Evolutionary conservation across 2,329 filamentous ascomycete species (phyloP).

Genomic region (Coniella vitis): DNA sequence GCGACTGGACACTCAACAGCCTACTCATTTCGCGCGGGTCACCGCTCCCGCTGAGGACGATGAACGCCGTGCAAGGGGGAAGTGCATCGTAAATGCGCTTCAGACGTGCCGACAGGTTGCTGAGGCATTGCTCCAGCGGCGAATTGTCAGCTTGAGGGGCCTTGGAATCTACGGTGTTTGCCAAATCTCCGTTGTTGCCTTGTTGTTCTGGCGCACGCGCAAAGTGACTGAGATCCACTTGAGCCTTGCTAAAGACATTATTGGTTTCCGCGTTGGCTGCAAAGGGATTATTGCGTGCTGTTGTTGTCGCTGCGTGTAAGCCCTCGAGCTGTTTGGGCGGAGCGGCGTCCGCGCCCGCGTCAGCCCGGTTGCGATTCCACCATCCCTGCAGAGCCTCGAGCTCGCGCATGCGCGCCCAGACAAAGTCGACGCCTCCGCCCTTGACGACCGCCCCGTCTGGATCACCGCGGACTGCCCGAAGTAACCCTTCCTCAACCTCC

Average conservation of each 20-base stretch:
- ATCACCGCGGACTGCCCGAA: slow-evolving; percentile 55
- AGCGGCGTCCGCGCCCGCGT: slow-evolving; percentile 24
- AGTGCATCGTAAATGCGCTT: slow-evolving; percentile 49
- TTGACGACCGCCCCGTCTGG: slow-evolving; percentile 49
- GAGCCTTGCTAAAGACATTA: slow-evolving; percentile 11
- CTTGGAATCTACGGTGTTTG: not conserved
- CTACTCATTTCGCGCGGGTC: slow-evolving; percentile 61
- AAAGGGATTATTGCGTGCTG: slow-evolving; percentile 11
- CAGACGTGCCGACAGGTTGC: slow-evolving; percentile 41
- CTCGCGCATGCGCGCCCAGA: slow-evolving; percentile 60
- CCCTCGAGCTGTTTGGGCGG: slow-evolving; percentile 24
- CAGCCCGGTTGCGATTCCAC: slow-evolving; percentile 53
- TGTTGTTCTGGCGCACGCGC: slow-evolving; percentile 5
- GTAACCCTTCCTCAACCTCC: slow-evolving; percentile 46
- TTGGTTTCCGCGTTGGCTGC: slow-evolving; percentile 1
- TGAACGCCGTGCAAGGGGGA: slow-evolving; percentile 58
- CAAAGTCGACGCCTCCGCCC: slow-evolving; percentile 57
- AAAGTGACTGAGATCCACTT: slow-evolving; percentile 9
- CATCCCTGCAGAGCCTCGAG: slow-evolving; percentile 59
- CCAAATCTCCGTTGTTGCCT: not conserved
- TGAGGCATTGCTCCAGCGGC: slow-evolving; percentile 40
- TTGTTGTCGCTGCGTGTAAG: slow-evolving; percentile 4
- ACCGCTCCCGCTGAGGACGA: slow-evolving; percentile 60
- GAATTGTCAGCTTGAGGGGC: slow-evolving; percentile 12
- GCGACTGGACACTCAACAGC: slow-evolving; percentile 52